phyloP scores from a whole-genome alignment of 2,329 filamentous ascomycete genomes.

The Monilinia fructicola region DNA sequence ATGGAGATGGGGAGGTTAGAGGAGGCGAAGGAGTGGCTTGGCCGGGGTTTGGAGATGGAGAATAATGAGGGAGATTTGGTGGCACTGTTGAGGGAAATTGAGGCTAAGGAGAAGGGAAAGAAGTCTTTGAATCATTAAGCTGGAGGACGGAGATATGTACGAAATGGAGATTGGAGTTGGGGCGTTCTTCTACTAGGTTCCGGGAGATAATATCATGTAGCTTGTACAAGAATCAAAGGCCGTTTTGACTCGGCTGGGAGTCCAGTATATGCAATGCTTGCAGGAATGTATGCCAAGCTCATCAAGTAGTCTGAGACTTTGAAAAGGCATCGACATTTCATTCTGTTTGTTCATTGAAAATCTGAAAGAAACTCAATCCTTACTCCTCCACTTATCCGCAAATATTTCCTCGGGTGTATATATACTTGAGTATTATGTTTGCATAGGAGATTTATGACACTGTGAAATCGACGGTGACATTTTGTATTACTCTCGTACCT shows the following conservation, averaged over 20 bases:
- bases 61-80: constrained; percentile 65
- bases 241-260: constrained; percentile 16
- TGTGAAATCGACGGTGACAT: neutral
- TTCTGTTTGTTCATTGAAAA: neutral
- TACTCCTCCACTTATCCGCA: neutral
- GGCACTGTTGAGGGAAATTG: constrained; percentile 62
- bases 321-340: neutral
- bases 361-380: neutral
- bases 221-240: neutral
- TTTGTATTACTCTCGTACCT: neutral
- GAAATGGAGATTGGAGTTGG: constrained; percentile 7
- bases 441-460: too few species aligned
- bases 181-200: constrained; percentile 6
- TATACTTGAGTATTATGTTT: too few species aligned
- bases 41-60: constrained; percentile 77
- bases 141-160: neutral
- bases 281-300: neutral
- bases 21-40: constrained; percentile 79
- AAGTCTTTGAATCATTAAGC: constrained; percentile 26
- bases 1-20: constrained; percentile 85
- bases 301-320: neutral
- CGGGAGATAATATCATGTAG: neutral
- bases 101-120: constrained; percentile 45
- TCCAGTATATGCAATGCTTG: constrained; percentile 10
- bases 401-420: neutral